phyloP scores from a whole-genome alignment of 2,329 filamentous ascomycete species.

The Thelonectria olida region DNA sequence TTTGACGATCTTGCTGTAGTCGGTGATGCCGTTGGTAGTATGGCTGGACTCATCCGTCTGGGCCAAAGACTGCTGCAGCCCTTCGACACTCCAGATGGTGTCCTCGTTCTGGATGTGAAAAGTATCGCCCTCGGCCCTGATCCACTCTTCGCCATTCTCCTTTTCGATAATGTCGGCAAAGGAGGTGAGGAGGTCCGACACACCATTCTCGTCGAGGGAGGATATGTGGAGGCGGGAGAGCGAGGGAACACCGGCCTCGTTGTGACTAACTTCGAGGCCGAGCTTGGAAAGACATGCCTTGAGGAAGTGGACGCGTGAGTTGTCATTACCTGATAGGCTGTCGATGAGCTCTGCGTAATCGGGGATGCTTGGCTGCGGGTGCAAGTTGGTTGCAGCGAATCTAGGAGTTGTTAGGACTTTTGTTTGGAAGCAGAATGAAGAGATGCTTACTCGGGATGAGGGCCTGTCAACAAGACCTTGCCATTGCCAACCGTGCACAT shows the following conservation, averaged over 20 bases:
- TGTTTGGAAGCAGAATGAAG: not conserved
- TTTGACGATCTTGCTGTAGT: slow-evolving; percentile 80
- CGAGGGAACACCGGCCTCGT: slow-evolving; percentile 75
- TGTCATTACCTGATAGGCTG: slow-evolving; percentile 74
- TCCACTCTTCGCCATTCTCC: slow-evolving; percentile 73
- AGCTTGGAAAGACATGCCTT: slow-evolving; percentile 83
- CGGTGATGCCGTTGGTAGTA: slow-evolving; percentile 64
- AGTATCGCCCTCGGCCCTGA: slow-evolving; percentile 83
- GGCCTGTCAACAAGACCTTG: slow-evolving; percentile 80
- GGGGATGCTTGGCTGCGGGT: slow-evolving; percentile 71
- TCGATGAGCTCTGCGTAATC: slow-evolving; percentile 77
- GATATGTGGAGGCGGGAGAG: slow-evolving; percentile 87
- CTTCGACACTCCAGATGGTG: slow-evolving; percentile 66
- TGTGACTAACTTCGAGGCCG: slow-evolving; percentile 79
- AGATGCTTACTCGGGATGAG: slow-evolving; percentile 82
- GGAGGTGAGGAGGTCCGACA: slow-evolving; percentile 72
- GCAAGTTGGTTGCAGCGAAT: slow-evolving; percentile 83
- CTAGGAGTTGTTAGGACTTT: slow-evolving; percentile 54
- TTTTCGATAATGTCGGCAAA: slow-evolving; percentile 74
- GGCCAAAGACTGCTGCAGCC: slow-evolving; percentile 63
- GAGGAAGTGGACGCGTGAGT: slow-evolving; percentile 76
- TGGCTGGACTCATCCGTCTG: slow-evolving; percentile 35
- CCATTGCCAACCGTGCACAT: slow-evolving; percentile 87
- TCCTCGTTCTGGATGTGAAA: slow-evolving; percentile 79
- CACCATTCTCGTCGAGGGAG: slow-evolving; percentile 69